Evolutionary conservation across 2,329 filamentous ascomycete species (phyloP).

Genomic region (Magnaporthiopsis rhizophila): DNA sequence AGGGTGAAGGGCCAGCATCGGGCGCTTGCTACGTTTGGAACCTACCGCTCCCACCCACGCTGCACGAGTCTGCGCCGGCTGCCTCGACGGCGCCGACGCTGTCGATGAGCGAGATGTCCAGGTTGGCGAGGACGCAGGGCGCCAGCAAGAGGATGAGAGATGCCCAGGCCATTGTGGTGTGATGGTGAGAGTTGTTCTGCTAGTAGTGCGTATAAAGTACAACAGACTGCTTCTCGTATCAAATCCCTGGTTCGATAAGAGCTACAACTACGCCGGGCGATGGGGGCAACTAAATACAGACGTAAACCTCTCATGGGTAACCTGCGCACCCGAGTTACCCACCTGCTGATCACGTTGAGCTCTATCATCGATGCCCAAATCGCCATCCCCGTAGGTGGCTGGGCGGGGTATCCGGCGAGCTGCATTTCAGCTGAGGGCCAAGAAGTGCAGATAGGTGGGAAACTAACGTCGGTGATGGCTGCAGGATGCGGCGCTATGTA

Average conservation of each 20-base stretch:
- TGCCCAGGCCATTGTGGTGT: not conserved
- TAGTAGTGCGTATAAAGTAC: too few relatives aligned
- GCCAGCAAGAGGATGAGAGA: conserved; percentile 3
- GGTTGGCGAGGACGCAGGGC: conserved; percentile 7
- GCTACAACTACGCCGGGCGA: not conserved
- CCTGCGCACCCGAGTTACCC: not conserved
- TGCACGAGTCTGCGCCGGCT: conserved; percentile 9
- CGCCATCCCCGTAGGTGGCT: not conserved
- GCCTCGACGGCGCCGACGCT: conserved; percentile 7
- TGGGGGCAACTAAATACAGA: not conserved
- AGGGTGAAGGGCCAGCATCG: too few relatives aligned
- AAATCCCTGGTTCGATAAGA: not conserved
- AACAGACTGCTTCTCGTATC: not conserved
- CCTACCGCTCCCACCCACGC: not conserved
- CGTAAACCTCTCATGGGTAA: not conserved
- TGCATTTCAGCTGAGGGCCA: not conserved
- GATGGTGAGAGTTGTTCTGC: not conserved
- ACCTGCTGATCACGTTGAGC: not conserved
- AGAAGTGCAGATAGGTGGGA: not conserved
- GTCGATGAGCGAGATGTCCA: not conserved
- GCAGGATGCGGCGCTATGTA: not conserved
- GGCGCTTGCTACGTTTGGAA: not conserved
- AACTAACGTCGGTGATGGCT: not conserved
- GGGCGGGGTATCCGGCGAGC: not conserved
- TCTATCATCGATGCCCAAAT: not conserved